These are phyloP conservation scores for Annona squamosa DNA, from an alignment of 164 flowering plant genomes.

Conservation along the genomic window DNA sequence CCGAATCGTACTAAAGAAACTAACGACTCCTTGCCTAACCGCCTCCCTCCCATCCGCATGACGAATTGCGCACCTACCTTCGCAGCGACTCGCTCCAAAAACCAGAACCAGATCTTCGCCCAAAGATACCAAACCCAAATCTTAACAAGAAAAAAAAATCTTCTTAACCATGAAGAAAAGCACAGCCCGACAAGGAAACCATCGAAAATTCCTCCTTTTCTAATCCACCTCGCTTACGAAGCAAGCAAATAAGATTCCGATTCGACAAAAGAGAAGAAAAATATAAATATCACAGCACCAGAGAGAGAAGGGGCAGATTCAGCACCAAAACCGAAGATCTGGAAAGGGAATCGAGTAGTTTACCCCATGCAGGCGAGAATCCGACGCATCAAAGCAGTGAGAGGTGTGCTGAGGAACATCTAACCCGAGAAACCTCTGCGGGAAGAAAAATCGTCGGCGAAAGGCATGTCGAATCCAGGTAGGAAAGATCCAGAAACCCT, in stretches of 20 bases:
- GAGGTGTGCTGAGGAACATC: conserved; percentile 26
- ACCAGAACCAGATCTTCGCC: neutral
- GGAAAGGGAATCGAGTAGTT: conserved; percentile 7
- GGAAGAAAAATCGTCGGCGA: conserved; percentile 5
- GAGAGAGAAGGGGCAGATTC: neutral
- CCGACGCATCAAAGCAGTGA: conserved; percentile 41
- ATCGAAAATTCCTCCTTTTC: neutral
- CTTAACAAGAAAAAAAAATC: neutral
- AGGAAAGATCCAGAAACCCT: neutral
- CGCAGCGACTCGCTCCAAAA: neutral
- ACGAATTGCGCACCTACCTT: neutral
- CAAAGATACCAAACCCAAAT: neutral
- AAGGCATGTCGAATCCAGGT: conserved; percentile 1
- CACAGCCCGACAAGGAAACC: neutral
- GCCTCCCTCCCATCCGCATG: neutral
- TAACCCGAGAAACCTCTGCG: conserved; percentile 8
- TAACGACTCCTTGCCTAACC: neutral
- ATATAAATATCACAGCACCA: neutral
- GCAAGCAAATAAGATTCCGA: conserved; percentile 11
- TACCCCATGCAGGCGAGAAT: conserved; percentile 66
- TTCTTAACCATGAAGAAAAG: neutral
- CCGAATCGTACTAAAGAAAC: neutral
- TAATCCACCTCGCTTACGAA: conserved; percentile 6
- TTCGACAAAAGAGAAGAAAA: neutral
- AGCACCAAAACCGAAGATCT: neutral